Percentiles rank a stretch among this genome's conserved stretches.
Conservation (phyloP, 345 rosid species). For the Lepidium sativum region DNA sequence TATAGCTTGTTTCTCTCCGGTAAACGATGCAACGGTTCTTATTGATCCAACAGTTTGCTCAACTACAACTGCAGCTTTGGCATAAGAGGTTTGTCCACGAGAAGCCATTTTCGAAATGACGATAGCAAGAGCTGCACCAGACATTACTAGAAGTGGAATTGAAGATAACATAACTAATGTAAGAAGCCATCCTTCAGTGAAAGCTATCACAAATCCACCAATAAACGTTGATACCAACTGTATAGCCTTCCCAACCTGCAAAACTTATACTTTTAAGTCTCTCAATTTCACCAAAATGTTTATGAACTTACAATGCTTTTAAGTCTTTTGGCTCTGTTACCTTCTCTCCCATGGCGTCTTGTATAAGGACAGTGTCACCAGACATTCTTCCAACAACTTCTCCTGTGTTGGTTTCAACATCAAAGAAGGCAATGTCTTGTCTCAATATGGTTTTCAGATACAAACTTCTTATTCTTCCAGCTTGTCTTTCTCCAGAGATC, state of each 20-base stretch:
- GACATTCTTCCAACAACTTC: constrained; percentile 64
- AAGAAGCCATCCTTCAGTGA: constrained; percentile 63
- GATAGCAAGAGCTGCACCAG: constrained; percentile 43
- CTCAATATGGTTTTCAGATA: constrained; percentile 56
- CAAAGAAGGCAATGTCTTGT: constrained; percentile 64
- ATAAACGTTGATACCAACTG: constrained; percentile 48
- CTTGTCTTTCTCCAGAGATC: constrained; percentile 67
- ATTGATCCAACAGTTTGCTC: constrained; percentile 70
- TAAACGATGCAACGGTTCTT: constrained; percentile 72
- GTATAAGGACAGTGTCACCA: constrained; percentile 68
- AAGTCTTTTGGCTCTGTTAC: constrained; percentile 12
- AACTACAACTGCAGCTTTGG: constrained; percentile 42
- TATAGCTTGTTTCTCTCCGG: constrained; percentile 56
- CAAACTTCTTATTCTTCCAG: constrained; percentile 44
- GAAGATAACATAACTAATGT: constrained; percentile 48
- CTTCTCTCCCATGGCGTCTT: constrained; percentile 74
- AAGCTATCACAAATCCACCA: constrained; percentile 65
- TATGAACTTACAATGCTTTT: too few species aligned
- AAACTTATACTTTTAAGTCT: neutral
- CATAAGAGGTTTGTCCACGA: constrained; percentile 47
- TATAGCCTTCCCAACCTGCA: constrained; percentile 58
- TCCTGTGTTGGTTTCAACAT: constrained; percentile 55
- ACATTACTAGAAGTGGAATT: constrained; percentile 48
- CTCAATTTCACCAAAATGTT: too few species aligned
- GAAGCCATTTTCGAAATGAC: constrained; percentile 41